Evolutionary conservation across 2,329 filamentous ascomycete species (phyloP), one percentile per base, ranked within the genome.

Genomic region (Onygenales sp.): DNA sequence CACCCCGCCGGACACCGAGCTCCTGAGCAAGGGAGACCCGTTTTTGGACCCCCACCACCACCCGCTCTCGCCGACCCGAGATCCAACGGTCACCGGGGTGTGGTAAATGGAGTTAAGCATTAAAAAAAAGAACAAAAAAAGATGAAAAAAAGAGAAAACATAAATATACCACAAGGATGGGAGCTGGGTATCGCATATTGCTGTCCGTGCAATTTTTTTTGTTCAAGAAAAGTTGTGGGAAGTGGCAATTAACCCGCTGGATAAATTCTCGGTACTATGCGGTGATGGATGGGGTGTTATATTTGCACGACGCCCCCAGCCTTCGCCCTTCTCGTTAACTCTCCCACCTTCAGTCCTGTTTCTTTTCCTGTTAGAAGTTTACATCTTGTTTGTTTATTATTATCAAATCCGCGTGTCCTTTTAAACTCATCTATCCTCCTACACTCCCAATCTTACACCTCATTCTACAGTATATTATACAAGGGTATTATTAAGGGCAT

Each of bases 31-130:
- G 66, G 68, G 49, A 73, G 72, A 57, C 71, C 72, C 31, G 69
- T 74, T 40, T 74, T 74, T 56, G 72, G 72, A 39, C 74, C 75
- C 21, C 76, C 76, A 31, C 77, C 76, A 14, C 77, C 77, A 8
- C 76, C 76, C 8, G 74, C 74, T 40, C 70, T 77, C 39, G 62
- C 73, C 48, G 69, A 74, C 60, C 64, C 69, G n/a, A 70, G 71
- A 57, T 65, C 71, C 44, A 75, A 76, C 54, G 71, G 73, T 47
- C 74, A 67, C 52, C 66, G 68, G 56, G 61, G 67, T 32, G 63
- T 72, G 51, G 62, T 75, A 42, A 76, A 76, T 61, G 74, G 74
- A 55, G 67, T 69, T 49, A 65, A 62, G 56, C 65, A 66, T 58
- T 64, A 55, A 58, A 36, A 3, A 8, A 48, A 14, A 9, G 36